phyloP scores from a whole-genome alignment of 345 rosid species.

The Eucalyptus tenuipes region DNA sequence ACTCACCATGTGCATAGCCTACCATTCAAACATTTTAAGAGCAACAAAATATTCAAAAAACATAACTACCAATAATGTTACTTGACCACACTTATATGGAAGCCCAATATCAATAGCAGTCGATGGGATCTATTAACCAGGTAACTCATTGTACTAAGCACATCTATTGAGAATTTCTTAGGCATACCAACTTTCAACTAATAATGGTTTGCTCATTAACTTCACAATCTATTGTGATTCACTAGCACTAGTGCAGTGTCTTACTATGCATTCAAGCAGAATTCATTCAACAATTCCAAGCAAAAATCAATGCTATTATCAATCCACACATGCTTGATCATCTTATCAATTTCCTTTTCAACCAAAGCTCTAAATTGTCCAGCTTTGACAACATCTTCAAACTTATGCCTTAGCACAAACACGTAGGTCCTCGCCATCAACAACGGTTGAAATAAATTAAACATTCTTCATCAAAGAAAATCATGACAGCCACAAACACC shows the following conservation, averaged over 20 bases:
- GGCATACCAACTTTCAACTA: background rate
- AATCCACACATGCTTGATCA: too few species aligned
- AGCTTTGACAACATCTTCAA: too few species aligned
- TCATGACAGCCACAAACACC: background rate
- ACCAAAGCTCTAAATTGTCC: too few species aligned
- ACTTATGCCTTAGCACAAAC: background rate
- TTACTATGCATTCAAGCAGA: background rate
- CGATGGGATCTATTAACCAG: background rate
- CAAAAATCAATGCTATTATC: too few species aligned
- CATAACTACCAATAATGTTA: background rate
- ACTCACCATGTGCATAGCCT: background rate
- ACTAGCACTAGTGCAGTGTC: background rate
- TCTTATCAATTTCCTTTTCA: too few species aligned
- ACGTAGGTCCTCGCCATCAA: background rate
- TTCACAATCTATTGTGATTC: background rate
- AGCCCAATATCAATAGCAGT: too few species aligned
- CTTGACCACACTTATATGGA: background rate
- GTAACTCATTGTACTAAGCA: too few species aligned
- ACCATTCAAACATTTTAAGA: background rate
- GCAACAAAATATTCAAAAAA: background rate
- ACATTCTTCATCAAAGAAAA: background rate
- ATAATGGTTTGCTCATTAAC: background rate
- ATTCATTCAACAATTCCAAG: background rate
- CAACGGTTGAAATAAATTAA: background rate
- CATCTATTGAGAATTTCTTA: background rate